Base-by-base conservation (phyloP, 2,329 filamentous ascomycete species). In the Xylaria sp. region DNA sequence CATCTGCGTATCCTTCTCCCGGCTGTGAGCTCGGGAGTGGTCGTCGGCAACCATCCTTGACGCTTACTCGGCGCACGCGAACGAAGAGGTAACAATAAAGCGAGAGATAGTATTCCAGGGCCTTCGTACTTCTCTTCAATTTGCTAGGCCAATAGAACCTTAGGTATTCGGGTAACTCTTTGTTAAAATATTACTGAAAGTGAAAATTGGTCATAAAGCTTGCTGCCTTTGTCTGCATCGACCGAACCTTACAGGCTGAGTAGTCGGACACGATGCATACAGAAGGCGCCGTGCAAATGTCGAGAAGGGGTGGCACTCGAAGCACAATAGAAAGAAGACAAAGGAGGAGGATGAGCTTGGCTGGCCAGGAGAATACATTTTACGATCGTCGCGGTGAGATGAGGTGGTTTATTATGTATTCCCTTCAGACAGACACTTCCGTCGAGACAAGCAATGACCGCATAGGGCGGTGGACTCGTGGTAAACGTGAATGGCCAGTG, bases 401-500 rank as follows among this genome's bases (percentile, higher is more conserved):
- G 58, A 31, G 39, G 25, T 36, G 43, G 23, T 13, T 23, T 58
- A 49, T 49, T 65, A 33, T 55, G 25, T 41, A 10, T 31, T 62
- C 51, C 1, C 7, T 56, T n/a, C 52, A 43, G 46, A 25, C 48
- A 13, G 23, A n/a, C 64, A 25, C 64, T 67, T 58, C 57, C 0
- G 15, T 56, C n/a, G 62, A 51, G 46, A 25, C 41, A 13, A 28
- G 23, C 64, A 25, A 67, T 67, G 64, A 69, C 59, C 54, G 63
- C 67, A 66, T 69, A 55, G 67, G 57, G 63, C 63, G 41, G 51
- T 51, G 36, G 58, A 23, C 41, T 39, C 62, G 62, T 62, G 36
- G 41, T 5, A 18, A 15, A 64, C n/a, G 33, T 41, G 25, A 51
- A 41, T 8, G 23, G 52, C 28, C 36, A 31, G 33, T 60, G 23